Percentiles rank a stretch among this genome's conserved stretches.
Evolutionary conservation across 495 filamentous ascomycete genomes (phyloP).

Genomic region (Diplogelasinospora grovesii): DNA sequence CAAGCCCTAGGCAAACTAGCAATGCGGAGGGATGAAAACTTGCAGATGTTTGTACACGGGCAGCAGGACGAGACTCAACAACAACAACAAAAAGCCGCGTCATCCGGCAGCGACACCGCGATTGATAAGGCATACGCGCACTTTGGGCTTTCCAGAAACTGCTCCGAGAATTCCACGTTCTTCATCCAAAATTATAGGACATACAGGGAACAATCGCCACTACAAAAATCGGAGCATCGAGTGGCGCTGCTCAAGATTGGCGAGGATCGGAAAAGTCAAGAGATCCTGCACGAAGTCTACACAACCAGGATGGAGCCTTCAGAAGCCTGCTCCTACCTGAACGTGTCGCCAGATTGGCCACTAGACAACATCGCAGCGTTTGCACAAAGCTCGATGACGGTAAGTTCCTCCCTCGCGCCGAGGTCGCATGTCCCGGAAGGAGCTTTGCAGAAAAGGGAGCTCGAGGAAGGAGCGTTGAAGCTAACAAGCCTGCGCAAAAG

Average conservation of each 20-base stretch:
- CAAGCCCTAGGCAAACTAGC: conserved; percentile 17
- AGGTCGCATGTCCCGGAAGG: background rate
- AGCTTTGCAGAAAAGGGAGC: too few relatives aligned
- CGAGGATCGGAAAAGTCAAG: conserved; percentile 10
- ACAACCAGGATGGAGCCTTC: conserved; percentile 4
- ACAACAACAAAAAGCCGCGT: background rate
- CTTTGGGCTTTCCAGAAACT: conserved; percentile 11
- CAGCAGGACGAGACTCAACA: conserved; percentile 8
- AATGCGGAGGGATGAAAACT: conserved; percentile 8
- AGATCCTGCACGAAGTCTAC: conserved; percentile 14
- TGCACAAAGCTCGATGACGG: conserved; percentile 10
- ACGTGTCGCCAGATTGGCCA: conserved; percentile 7
- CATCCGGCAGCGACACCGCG: background rate
- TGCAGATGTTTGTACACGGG: conserved; percentile 20
- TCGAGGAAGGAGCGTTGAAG: too few relatives aligned
- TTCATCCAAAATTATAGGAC: conserved; percentile 17
- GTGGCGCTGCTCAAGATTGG: conserved; percentile 17
- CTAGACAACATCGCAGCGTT: conserved; percentile 16
- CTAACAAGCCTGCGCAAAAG: conserved; percentile 1
- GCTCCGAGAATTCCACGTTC: conserved; percentile 1
- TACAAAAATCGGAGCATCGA: conserved; percentile 16
- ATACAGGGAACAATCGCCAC: conserved; percentile 15
- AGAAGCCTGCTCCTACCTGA: conserved; percentile 17
- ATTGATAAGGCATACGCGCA: conserved; percentile 15
- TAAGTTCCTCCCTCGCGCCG: background rate